Conservation (phyloP, 306 rosid species). For the Medicago ruthenica region DNA sequence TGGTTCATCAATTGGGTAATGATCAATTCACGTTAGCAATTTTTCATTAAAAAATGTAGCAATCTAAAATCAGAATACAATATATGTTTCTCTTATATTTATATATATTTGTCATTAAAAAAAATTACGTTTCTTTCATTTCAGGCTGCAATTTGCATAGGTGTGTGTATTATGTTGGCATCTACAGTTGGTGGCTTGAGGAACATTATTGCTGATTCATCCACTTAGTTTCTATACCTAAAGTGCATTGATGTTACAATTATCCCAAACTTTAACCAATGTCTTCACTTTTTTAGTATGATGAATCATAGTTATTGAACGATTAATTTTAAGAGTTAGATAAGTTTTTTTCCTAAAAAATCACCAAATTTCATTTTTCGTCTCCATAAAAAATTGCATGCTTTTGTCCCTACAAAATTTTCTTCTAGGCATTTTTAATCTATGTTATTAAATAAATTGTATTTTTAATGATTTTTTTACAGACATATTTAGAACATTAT, state of each 20-base stretch:
- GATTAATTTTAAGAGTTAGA: neutral
- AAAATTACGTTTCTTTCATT: conserved; percentile 39
- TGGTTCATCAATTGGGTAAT: conserved; percentile 97
- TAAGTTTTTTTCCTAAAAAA: too few relatives aligned
- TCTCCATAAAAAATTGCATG: too few relatives aligned
- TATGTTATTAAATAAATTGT: too few relatives aligned
- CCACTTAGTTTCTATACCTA: conserved; percentile 78
- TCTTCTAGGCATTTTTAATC: too few relatives aligned
- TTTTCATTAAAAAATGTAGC: conserved; percentile 22
- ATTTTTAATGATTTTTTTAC: too few relatives aligned
- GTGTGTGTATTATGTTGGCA: conserved; percentile 88
- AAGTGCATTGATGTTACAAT: conserved; percentile 9
- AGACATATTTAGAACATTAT: too few relatives aligned
- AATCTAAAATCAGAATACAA: neutral
- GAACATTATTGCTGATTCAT: conserved; percentile 78
- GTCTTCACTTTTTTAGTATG: neutral
- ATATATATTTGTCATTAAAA: too few relatives aligned
- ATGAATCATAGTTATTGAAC: neutral
- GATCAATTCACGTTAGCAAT: conserved; percentile 9
- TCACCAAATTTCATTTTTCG: too few relatives aligned
- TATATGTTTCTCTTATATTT: too few relatives aligned
- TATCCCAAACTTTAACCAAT: neutral
- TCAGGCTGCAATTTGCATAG: conserved; percentile 73
- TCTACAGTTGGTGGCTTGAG: conserved; percentile 88
- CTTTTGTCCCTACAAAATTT: too few relatives aligned